Evolutionary conservation across 805 yeast species (phyloP).

Genomic region (Candida michaelii): DNA sequence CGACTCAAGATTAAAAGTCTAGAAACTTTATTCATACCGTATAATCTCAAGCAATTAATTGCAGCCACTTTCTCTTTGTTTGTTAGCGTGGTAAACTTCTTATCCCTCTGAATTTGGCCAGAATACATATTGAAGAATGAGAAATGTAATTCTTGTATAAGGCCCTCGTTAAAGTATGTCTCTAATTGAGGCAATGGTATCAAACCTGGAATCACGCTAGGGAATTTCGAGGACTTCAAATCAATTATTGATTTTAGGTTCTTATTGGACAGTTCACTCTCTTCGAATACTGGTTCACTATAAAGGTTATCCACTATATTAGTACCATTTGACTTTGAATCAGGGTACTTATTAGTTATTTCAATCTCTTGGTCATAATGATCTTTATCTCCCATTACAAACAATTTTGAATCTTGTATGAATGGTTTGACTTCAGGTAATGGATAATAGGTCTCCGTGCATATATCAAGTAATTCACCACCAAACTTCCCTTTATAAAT

Average conservation of each 20-base stretch:
- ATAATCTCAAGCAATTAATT: slow-evolving; percentile 10
- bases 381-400: slow-evolving; percentile 22
- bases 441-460: slow-evolving; percentile 45
- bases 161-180: slow-evolving; percentile 4
- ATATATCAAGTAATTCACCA: slow-evolving; percentile 65
- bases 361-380: slow-evolving; percentile 2
- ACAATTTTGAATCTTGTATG: slow-evolving; percentile 31
- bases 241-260: slow-evolving; percentile 16
- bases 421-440: slow-evolving; percentile 28
- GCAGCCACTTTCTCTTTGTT: slow-evolving; percentile 6
- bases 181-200: slow-evolving; percentile 13
- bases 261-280: slow-evolving; percentile 19
- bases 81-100: slow-evolving; percentile 1
- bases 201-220: slow-evolving; percentile 13
- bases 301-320: slow-evolving; percentile 24
- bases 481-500: slow-evolving; percentile 76
- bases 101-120: slow-evolving; percentile 10
- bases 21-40: slow-evolving; percentile 7
- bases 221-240: slow-evolving; percentile 8
- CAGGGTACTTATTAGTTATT: slow-evolving; percentile 1
- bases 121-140: slow-evolving; percentile 1
- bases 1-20: slow-evolving; percentile 6
- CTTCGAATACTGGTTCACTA: slow-evolving; percentile 14
- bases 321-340: background rate
- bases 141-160: background rate